phyloP scores from a whole-genome alignment of 305 asterid species.

The Fraxinus platypoda region DNA sequence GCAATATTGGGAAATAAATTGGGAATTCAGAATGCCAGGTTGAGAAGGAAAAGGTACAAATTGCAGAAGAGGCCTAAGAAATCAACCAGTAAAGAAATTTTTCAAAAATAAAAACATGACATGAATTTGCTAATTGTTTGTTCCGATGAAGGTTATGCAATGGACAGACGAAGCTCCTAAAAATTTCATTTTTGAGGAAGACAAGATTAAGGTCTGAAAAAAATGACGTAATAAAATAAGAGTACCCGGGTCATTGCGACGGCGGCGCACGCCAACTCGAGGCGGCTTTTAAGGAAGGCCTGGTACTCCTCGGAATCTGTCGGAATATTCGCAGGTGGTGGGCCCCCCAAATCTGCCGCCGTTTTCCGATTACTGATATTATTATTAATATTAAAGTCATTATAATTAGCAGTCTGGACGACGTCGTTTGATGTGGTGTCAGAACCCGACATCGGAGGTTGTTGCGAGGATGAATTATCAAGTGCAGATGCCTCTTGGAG shows the following conservation, averaged over 20 bases:
- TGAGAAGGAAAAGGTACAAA: neutral
- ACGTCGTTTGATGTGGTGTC: constrained; percentile 31
- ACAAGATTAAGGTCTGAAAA: neutral
- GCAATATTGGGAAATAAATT: neutral
- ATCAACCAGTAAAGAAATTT: neutral
- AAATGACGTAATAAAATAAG: neutral
- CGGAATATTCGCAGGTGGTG: constrained; percentile 35
- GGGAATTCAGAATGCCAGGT: neutral
- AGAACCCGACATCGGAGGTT: neutral
- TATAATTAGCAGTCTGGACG: constrained; percentile 25
- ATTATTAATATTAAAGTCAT: neutral
- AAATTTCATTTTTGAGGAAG: neutral
- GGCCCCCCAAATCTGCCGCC: constrained; percentile 24
- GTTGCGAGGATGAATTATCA: constrained; percentile 30
- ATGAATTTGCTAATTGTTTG: neutral
- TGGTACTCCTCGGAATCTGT: constrained; percentile 57
- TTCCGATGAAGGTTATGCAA: neutral
- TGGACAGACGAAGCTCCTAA: neutral
- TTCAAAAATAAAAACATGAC: neutral
- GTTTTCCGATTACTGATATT: constrained; percentile 12
- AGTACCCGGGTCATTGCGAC: constrained; percentile 76
- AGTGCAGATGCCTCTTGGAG: constrained; percentile 59
- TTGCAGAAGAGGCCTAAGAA: neutral
- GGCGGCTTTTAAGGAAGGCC: constrained; percentile 64
- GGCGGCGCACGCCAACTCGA: constrained; percentile 90